A percentile compares a stretch with the other conserved stretches of the same genome.
phyloP scores from a whole-genome alignment of 1,284 basidiomycete genomes.

The Fomitopsis palustris region DNA sequence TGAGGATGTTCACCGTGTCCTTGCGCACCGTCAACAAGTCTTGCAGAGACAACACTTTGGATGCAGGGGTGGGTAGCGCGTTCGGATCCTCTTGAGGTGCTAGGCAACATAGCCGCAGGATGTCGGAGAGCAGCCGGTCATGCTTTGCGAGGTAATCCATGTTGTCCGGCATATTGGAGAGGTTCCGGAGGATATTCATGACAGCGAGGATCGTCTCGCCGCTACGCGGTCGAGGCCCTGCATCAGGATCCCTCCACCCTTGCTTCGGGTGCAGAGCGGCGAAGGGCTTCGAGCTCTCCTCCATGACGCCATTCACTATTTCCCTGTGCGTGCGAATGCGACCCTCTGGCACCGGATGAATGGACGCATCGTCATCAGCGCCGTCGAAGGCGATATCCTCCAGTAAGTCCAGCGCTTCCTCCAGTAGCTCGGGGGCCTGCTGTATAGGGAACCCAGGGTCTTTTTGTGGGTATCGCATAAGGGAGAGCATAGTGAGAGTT shows the following conservation, averaged over 20 bases:
- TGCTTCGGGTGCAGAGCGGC: constrained; percentile 47
- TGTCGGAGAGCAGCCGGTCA: constrained; percentile 58
- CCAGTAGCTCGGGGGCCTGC: constrained; percentile 79
- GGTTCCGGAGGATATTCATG: constrained; percentile 84
- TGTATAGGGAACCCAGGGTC: constrained; percentile 70
- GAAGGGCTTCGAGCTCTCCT: constrained; percentile 56
- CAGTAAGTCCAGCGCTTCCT: constrained; percentile 85
- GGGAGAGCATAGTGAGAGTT: constrained; percentile 82
- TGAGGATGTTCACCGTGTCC: constrained; percentile 74
- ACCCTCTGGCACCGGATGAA: constrained; percentile 23
- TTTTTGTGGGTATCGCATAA: constrained; percentile 57
- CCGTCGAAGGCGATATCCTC: constrained; percentile 79
- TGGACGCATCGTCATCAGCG: constrained; percentile 35
- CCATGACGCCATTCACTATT: constrained; percentile 55
- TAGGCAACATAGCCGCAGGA: constrained; percentile 65
- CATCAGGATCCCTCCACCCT: constrained; percentile 41
- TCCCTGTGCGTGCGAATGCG: constrained; percentile 60
- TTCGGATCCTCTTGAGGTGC: constrained; percentile 34
- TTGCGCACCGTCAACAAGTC: constrained; percentile 77
- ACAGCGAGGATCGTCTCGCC: constrained; percentile 70
- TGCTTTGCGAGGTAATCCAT: constrained; percentile 63
- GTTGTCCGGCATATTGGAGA: constrained; percentile 77
- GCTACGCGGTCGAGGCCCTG: constrained; percentile 58
- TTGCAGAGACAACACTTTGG: constrained; percentile 57
- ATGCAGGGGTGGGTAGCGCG: constrained; percentile 40